These are phyloP conservation scores for Globisporangium rhizosaccharum DNA, from an alignment of 352 stramenopile species.

Conservation along the genomic window DNA sequence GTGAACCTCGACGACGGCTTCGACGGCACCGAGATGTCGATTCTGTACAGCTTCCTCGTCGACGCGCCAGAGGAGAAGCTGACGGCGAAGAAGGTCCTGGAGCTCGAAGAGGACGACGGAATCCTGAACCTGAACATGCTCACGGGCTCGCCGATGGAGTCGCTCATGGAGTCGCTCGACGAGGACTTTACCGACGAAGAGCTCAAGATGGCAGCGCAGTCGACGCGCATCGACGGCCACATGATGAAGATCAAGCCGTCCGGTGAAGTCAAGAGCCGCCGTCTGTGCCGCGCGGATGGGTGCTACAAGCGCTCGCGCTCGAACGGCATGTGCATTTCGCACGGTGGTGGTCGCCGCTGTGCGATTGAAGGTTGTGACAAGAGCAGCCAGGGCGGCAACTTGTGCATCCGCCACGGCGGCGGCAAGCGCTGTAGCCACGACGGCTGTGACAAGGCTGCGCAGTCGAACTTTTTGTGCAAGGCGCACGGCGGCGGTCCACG, in stretches of 20 bases:
- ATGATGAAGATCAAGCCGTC: slow-evolving; percentile 20
- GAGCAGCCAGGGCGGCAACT: slow-evolving; percentile 72
- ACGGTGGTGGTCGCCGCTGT: slow-evolving; percentile 76
- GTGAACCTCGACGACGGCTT: slow-evolving; percentile 80
- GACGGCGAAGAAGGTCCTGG: slow-evolving; percentile 27
- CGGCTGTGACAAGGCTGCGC: slow-evolving; percentile 73
- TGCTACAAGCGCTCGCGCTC: slow-evolving; percentile 87
- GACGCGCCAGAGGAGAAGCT: slow-evolving; percentile 66
- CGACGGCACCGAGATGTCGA: slow-evolving; percentile 82
- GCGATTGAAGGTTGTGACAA: slow-evolving; percentile 74
- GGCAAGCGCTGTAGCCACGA: slow-evolving; percentile 76
- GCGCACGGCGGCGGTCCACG: slow-evolving; percentile 79
- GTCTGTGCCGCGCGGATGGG: slow-evolving; percentile 61
- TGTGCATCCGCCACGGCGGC: slow-evolving; percentile 85
- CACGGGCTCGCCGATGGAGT: slow-evolving; percentile 53
- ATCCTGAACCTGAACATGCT: slow-evolving; percentile 80
- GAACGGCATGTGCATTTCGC: slow-evolving; percentile 82
- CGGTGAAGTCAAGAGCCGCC: slow-evolving; percentile 51
- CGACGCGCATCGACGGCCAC: slow-evolving; percentile 19
- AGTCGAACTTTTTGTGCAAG: slow-evolving; percentile 86
- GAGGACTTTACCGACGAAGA: slow-evolving; percentile 67
- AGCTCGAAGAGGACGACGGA: slow-evolving; percentile 48
- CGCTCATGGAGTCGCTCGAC: slow-evolving; percentile 69
- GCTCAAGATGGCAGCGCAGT: slow-evolving; percentile 47
- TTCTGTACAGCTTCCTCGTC: slow-evolving; percentile 83